phyloP scores from a whole-genome alignment of 805 yeast species.

The Lipomyces yamadae region DNA sequence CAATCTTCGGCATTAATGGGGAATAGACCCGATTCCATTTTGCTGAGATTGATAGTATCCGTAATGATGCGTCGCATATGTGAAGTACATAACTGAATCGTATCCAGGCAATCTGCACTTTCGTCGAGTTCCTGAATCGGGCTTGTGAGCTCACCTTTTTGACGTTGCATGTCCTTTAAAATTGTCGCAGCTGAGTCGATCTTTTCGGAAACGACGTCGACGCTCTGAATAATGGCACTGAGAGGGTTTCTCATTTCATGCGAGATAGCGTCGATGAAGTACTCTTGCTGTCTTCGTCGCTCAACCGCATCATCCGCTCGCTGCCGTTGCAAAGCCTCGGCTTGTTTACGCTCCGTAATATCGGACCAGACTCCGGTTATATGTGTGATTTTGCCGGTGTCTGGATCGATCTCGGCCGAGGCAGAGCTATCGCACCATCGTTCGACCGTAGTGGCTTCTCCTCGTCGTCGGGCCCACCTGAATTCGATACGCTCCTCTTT shows the following conservation, averaged over 20 bases:
- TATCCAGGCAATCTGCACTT: slow-evolving; percentile 71
- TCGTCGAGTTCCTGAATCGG: slow-evolving; percentile 82
- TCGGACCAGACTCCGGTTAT: slow-evolving; percentile 36
- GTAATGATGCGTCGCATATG: slow-evolving; percentile 53
- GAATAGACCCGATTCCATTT: slow-evolving; percentile 35
- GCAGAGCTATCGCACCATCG: slow-evolving; percentile 36
- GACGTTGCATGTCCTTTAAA: slow-evolving; percentile 59
- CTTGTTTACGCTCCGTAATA: slow-evolving; percentile 35
- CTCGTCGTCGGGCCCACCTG: slow-evolving; percentile 32
- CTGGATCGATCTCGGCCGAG: slow-evolving; percentile 34
- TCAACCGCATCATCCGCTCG: slow-evolving; percentile 38
- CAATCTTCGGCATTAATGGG: slow-evolving; percentile 32
- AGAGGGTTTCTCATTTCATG: slow-evolving; percentile 95
- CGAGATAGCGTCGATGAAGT: slow-evolving; percentile 84
- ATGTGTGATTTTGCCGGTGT: slow-evolving; percentile 26
- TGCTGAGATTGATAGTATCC: slow-evolving; percentile 72
- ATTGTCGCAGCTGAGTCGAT: slow-evolving; percentile 61
- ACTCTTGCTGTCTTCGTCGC: slow-evolving; percentile 37
- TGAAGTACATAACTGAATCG: slow-evolving; percentile 33
- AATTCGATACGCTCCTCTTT: slow-evolving; percentile 33
- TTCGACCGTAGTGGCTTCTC: slow-evolving; percentile 25
- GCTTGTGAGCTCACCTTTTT: slow-evolving; percentile 78
- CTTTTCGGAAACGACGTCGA: slow-evolving; percentile 91
- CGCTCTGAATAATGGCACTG: slow-evolving; percentile 94
- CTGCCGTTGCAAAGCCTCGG: slow-evolving; percentile 36